A percentile compares a stretch with the other conserved stretches of the same genome.
phyloP scores from a whole-genome alignment of 805 yeast species.

The Deakozyma indianensis region DNA sequence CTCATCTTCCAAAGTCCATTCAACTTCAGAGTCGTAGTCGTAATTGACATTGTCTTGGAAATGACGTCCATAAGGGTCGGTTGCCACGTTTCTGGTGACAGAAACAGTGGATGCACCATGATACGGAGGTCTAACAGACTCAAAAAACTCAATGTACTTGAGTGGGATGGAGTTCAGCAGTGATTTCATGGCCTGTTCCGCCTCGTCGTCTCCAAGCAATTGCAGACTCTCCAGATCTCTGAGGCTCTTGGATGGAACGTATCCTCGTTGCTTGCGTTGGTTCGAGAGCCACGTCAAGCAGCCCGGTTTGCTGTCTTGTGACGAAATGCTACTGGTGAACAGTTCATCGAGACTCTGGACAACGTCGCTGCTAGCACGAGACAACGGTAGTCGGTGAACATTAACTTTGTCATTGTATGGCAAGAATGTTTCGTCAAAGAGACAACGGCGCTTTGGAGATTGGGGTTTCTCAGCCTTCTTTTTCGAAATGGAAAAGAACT shows the following conservation, averaged over 20 bases:
- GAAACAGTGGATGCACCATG: slow-evolving; percentile 35
- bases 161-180: slow-evolving; percentile 15
- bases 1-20: slow-evolving; percentile 42
- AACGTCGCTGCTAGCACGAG: slow-evolving; percentile 1
- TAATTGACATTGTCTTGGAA: slow-evolving; percentile 23
- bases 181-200: slow-evolving; percentile 9
- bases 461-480: slow-evolving; percentile 5
- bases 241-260: slow-evolving; percentile 5
- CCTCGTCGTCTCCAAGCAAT: slow-evolving; percentile 7
- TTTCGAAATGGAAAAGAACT: slow-evolving; percentile 10
- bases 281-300: slow-evolving; percentile 3
- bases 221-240: slow-evolving; percentile 13
- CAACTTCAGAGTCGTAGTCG: slow-evolving; percentile 38
- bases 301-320: background rate
- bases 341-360: background rate
- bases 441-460: slow-evolving; percentile 8
- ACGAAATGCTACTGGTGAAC: background rate
- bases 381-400: slow-evolving; percentile 10
- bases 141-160: slow-evolving; percentile 27
- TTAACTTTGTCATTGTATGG: slow-evolving; percentile 20
- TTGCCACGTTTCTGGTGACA: slow-evolving; percentile 5
- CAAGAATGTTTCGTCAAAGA: slow-evolving; percentile 16
- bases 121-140: slow-evolving; percentile 38
- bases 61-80: slow-evolving; percentile 10
- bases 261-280: slow-evolving; percentile 10